Base-by-base conservation (phyloP, 148 eudicot species). In the Rhododendron vialii region DNA sequence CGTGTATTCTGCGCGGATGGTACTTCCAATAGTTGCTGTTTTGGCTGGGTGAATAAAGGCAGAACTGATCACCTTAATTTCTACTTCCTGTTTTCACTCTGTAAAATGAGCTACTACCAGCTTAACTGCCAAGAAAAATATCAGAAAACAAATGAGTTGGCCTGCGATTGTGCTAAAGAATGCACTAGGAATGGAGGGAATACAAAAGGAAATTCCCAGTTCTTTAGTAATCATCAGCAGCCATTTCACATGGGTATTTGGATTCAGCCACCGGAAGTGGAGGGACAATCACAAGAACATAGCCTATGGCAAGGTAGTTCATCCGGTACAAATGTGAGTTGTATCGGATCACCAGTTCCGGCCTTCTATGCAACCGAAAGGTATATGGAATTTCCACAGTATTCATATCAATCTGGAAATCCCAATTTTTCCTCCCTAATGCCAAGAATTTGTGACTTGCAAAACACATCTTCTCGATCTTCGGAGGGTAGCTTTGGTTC, bases 331-430 rank as follows among this genome's bases (percentile, higher is more conserved):
- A 89, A 77, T 14, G 71, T 85, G 1, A 71, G 89, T 55, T 69
- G 85, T 38, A 86, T 86, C 0, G 91, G 90, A 82, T 87, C 91
- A 24, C 87, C 91, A 9, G 71, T 85, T 86, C 61, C 88, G 3
- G 84, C 90, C 57, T 91, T 89, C 35, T 88, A 84, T 86, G 91
- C 91, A 75, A 83, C 92, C 3, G 92, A 89, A 50, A 30, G 73
- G 30, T 85, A 51, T 50, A 83, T 87, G 90, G 91, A 90, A 2
- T 83, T 91, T 78, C 41, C 91, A 2, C 88, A 80, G 24, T 47
- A 38, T 65, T 88, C 35, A 35, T 81, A 88, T 82, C 14, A 20
- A 36, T 33, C 45, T 53, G 65, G 43, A 80, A 89, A 88, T 78
- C 51, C 89, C 33, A 59, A n/a, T 61, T 86, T 84, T 65, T 85